Evolutionary conservation across 2,329 filamentous ascomycete species (phyloP).

Genomic region (Fusarium anthophilum): DNA sequence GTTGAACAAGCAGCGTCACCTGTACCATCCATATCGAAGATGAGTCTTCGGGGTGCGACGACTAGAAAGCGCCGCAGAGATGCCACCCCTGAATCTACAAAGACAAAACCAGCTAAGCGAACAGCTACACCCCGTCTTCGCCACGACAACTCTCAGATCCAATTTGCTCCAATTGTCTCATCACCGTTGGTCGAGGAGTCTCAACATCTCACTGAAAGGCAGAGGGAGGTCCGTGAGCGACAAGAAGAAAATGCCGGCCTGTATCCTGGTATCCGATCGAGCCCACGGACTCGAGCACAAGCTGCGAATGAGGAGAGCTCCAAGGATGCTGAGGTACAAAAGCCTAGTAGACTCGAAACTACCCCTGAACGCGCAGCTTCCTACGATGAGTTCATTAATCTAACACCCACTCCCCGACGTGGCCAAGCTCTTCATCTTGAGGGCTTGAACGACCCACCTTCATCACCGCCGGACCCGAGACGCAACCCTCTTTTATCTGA

Average conservation of each 20-base stretch:
- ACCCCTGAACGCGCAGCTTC: slow-evolving; percentile 57
- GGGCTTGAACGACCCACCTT: slow-evolving; percentile 64
- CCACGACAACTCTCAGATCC: slow-evolving; percentile 84
- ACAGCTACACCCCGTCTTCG: slow-evolving; percentile 64
- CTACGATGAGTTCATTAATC: slow-evolving; percentile 64
- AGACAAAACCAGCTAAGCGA: slow-evolving; percentile 40
- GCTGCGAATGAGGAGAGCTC: slow-evolving; percentile 26
- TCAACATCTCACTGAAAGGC: slow-evolving; percentile 80
- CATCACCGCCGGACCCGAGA: slow-evolving; percentile 66
- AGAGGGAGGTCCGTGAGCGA: slow-evolving; percentile 79
- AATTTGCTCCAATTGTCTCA: slow-evolving; percentile 75
- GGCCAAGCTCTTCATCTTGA: slow-evolving; percentile 61
- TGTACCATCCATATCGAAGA: slow-evolving; percentile 22
- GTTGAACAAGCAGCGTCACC: slow-evolving; percentile 24
- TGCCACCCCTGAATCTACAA: slow-evolving; percentile 39
- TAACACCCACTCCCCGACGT: slow-evolving; percentile 69
- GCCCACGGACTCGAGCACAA: slow-evolving; percentile 43
- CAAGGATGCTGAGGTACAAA: slow-evolving; percentile 11
- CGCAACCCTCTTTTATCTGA: slow-evolving; percentile 62
- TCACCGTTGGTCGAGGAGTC: slow-evolving; percentile 65
- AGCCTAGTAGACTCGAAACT: slow-evolving; percentile 46
- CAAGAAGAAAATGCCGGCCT: slow-evolving; percentile 73
- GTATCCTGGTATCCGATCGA: slow-evolving; percentile 74
- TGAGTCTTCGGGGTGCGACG: slow-evolving; percentile 32
- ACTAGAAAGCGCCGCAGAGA: slow-evolving; percentile 45